Conservation (phyloP, 441 rosid genomes). For the Mallotus repandus region DNA sequence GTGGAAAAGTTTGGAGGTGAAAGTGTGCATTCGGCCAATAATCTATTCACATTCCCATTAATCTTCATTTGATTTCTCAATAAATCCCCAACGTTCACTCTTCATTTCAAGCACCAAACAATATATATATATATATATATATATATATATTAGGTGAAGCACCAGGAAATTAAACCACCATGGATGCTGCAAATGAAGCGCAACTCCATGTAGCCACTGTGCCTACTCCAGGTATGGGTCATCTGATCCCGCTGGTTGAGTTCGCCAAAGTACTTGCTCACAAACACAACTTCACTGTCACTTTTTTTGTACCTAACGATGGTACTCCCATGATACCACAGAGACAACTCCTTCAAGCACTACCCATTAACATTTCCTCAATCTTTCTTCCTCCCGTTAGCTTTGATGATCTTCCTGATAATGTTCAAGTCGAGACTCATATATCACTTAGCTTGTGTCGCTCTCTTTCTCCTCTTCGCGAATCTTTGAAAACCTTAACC, state of each 20-base stretch:
- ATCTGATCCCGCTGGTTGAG: conserved; percentile 53
- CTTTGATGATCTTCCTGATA: conserved; percentile 38
- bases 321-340: conserved; percentile 42
- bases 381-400: conserved; percentile 47
- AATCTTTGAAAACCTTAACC: conserved; percentile 22
- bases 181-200: conserved; percentile 3
- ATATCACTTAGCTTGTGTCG: conserved; percentile 37
- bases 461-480: not conserved
- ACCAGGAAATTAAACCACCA: not conserved
- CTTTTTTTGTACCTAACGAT: conserved; percentile 43
- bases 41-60: no score
- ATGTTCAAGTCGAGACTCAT: conserved; percentile 34
- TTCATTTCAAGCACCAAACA: no score
- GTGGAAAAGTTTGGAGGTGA: no score
- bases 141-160: no score
- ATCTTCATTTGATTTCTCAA: no score
- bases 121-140: no score
- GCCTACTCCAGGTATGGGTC: conserved; percentile 64
- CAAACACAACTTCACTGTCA: conserved; percentile 38
- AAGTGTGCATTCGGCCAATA: no score
- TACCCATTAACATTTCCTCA: conserved; percentile 37
- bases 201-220: conserved; percentile 40
- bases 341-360: not conserved
- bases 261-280: conserved; percentile 45
- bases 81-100: no score